Evolutionary conservation across 2,329 filamentous ascomycete genomes (phyloP), one percentile per base, ranked within the genome.

Genomic region (Coleophoma crateriformis): DNA sequence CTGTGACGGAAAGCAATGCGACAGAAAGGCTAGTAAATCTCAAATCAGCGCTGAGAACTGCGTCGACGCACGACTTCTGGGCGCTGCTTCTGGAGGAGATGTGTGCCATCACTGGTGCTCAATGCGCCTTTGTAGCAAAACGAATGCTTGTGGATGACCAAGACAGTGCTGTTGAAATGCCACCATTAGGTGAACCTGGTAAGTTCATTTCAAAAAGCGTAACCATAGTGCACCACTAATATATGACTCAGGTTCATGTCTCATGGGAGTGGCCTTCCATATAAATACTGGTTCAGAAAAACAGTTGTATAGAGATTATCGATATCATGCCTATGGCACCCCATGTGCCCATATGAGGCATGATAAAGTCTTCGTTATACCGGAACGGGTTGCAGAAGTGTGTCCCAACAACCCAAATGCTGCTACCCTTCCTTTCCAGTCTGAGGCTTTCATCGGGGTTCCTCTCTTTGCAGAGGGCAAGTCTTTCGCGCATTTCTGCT

Each of bases 291-390:
- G 78, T 27, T 70, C 72, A 45, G 73, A 74, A 48, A 69, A 68
- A 46, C 69, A 74, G 20, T 72, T 81, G 46, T 69, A 81, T 57
- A 75, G 76, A 53, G 77, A 85, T 58, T 79, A 80, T 67, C 79
- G 81, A 55, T 85, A 84, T 64, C 76, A 81, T 57, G 78, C 81
- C 35, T 84, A 82, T 57, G 79, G 59, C 33, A 61, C 82, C 54
- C 83, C 84, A 4, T 84, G 84, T 64, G 77, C 77, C 34, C 78
- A 85, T 61, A 87, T 88, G 84, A 81, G 79, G 56, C 79, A 87
- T 62, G 83, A 87, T 68, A 85, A 87, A 63, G 79, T 86, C 46
- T 84, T 86, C 61, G 67, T 87, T 50, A 80, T 88, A 19, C 81
- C 84, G 1, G 79, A 86, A 49, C 72, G 74, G 39, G 65, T 88